Evolutionary conservation across 805 yeast species (phyloP), one percentile per base, ranked within the genome.

Genomic region (Tanozyma kutaoensis): DNA sequence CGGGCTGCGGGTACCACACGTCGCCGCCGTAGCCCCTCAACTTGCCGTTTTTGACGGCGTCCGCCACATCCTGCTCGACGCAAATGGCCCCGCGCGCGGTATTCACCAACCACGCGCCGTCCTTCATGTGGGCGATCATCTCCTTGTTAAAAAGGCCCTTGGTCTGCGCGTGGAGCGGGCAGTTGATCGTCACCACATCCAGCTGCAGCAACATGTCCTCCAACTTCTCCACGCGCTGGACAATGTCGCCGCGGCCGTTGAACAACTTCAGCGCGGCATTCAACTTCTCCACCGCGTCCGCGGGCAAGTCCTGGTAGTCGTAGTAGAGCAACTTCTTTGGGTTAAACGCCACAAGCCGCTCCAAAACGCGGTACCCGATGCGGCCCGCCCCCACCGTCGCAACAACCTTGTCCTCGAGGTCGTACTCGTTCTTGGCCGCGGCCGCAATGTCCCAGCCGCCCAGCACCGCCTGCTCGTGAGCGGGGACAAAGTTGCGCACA

Each of bases 1-100:
- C 80, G 23, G 93, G 93, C 52, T 79, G 93, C n/a, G 76, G 76
- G 58, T 44, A 66, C 84, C 88, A 78, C 28, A 79, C 91, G 51
- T 79, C 91, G 40, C 88, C 91, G 42, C 86, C 91, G 46, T 78
- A 79, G 28, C 86, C 88, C 42, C 76, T 61, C 26, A 79, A 48
- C 40, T 74, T 75, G 26, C 91, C 91, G 21, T 70, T 54, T 29
- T 60, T 46, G 22, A 79, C 66, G 1, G 88, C 88, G 10, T 62
- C 85, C 0, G 82, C 85, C 36, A 79, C 78, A 39, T 74, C 91
- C 43, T 76, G 64, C 26, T 69, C 76, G 30, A 65, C 72, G 47
- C 78, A 66, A 40, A 79, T 79, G 23, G 86, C 88, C 34, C 91
- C 91, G 48, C 88, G 67, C 13, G 86, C 86, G 27, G 86, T 77